Base-by-base conservation (phyloP, 192 early-diverging fungal species). In the Mortierella alpina region DNA sequence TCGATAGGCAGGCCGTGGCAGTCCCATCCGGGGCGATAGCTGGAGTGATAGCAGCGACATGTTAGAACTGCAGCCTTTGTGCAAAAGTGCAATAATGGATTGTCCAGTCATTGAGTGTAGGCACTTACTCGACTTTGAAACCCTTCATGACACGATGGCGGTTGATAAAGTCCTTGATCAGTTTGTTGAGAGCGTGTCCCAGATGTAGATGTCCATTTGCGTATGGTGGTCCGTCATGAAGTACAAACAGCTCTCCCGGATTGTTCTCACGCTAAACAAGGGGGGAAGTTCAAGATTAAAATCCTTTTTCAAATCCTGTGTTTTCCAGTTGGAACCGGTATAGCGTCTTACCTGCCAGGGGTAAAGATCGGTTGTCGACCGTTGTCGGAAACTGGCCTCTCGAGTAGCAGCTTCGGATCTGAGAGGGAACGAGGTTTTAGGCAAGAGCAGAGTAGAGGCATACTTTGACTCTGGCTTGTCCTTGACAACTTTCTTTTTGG, bases 181-280 rank as follows among this genome's bases (percentile, higher is more conserved):
- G 85, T 76, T 93, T 93, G 84, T 95, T 95, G 74, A 95, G 84
- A 31, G 92, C 92, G 66, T 95, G 93, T 1, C 86, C 89, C 49
- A 89, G 87, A 81, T 95, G 92, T 48, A 93, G 72, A 56, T 87
- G 86, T 31, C 92, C 93, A 74, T 95, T 93, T 42, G 92, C 93
- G 73, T 95, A 95, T 20, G 93, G 93, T 15, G 93, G 93, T 4
- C 93, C 92, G 76, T 95, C 93, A 42, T 95, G 93, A 46, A 93
- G 85, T 7, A 93, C 84, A 86, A 92, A 95, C 23, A 87, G 68
- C 11, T 84, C 84, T 9, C 88, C 87, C 2, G 85, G 63, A 50
- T 90, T 91, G 84, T 92, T 89, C 49, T 88, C 77, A 41, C 84
- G 67, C 82, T 88, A 66, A n/a, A 55, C 31, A 31, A 31, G 31